Evolutionary conservation across 2,329 filamentous ascomycete species (phyloP).

Genomic region (Aspergillus uvarum): DNA sequence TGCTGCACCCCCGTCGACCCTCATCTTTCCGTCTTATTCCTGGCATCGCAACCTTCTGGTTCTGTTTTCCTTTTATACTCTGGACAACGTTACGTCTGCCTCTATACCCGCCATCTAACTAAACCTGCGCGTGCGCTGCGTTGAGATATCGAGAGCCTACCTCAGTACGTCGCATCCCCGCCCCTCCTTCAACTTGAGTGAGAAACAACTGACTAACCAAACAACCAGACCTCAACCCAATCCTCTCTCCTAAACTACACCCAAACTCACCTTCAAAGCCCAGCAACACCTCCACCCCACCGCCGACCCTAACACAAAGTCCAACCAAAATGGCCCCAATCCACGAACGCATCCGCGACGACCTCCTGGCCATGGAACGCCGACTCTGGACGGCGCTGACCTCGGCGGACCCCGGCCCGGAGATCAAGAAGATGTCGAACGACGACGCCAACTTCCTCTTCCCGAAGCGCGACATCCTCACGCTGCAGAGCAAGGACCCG

Average conservation of each 20-base stretch:
- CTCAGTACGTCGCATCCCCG: too few species aligned
- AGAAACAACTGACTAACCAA: too few species aligned
- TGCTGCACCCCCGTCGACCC: background rate
- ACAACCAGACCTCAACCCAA: too few species aligned
- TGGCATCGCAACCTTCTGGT: background rate
- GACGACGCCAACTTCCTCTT: constrained; percentile 35
- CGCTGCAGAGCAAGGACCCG: constrained; percentile 28
- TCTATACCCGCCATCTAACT: background rate
- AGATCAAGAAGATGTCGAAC: constrained; percentile 34
- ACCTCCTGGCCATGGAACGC: constrained; percentile 37
- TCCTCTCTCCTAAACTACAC: too few species aligned
- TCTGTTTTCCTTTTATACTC: background rate
- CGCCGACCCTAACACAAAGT: background rate
- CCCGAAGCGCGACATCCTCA: constrained; percentile 33
- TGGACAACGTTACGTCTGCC: background rate
- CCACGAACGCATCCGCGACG: constrained; percentile 39
- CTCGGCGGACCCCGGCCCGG: constrained; percentile 36
- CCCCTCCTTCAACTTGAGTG: too few species aligned
- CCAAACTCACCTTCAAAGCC: too few species aligned
- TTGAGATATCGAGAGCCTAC: background rate
- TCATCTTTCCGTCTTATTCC: background rate
- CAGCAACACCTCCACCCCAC: background rate
- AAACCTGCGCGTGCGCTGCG: background rate
- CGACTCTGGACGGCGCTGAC: constrained; percentile 40
- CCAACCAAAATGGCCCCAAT: constrained; percentile 33